phyloP scores from a whole-genome alignment of 1,284 basidiomycete genomes.

The Puccinia novopanici region DNA sequence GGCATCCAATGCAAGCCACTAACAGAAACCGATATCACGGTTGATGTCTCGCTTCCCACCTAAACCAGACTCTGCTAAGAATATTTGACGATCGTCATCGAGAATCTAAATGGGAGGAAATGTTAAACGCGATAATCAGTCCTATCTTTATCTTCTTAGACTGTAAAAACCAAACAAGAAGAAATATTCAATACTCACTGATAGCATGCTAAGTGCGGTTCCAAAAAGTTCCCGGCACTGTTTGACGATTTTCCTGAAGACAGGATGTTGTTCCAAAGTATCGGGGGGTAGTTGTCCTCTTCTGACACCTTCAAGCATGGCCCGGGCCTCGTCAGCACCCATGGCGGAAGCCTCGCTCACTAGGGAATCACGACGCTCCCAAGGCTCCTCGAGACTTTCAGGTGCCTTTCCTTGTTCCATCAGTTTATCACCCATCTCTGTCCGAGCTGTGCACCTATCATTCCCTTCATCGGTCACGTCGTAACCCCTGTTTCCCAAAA shows the following conservation, averaged over 20 bases:
- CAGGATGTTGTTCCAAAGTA: constrained; percentile 49
- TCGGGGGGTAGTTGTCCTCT: constrained; percentile 22
- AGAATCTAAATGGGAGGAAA: constrained; percentile 45
- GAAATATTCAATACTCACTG: no score
- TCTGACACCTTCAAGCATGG: background rate
- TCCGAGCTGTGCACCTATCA: background rate
- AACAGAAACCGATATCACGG: constrained; percentile 40
- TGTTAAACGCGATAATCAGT: background rate
- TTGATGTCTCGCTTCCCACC: constrained; percentile 27
- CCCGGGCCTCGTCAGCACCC: background rate
- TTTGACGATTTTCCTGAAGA: constrained; percentile 55
- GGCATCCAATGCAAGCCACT: background rate
- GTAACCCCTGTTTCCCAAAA: constrained; percentile 52
- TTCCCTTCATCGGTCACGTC: constrained; percentile 33
- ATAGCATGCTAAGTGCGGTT: constrained; percentile 54
- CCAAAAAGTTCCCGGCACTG: constrained; percentile 54
- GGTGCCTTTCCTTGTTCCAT: constrained; percentile 34
- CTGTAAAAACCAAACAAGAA: no score
- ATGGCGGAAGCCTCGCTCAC: background rate
- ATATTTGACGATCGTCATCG: constrained; percentile 56
- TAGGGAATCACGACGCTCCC: constrained; percentile 37
- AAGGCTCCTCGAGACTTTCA: constrained; percentile 22
- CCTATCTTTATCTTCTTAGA: no score
- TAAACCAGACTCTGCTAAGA: constrained; percentile 53
- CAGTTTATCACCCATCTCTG: constrained; percentile 26